These are phyloP conservation scores for Eimeria brunetti DNA, from an alignment of 169 alveolate genomes.

Conservation along the genomic window DNA sequence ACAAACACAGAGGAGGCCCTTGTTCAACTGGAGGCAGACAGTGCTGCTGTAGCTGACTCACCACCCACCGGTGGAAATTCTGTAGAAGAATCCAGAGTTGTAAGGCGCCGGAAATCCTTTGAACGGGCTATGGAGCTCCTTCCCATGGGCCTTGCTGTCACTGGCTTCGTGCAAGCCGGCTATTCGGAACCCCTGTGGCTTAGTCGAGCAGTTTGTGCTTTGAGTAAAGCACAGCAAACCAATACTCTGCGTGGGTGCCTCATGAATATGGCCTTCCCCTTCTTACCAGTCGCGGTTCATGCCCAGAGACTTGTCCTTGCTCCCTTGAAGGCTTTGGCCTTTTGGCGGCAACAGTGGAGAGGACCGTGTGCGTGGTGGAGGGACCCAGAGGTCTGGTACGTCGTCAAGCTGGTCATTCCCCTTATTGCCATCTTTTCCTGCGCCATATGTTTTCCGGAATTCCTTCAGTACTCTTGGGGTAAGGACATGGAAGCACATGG, in stretches of 20 bases:
- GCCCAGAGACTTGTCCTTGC: constrained; percentile 15
- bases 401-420: constrained; percentile 65
- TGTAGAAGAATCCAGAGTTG: not conserved
- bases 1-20: constrained; percentile 39
- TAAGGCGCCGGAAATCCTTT: not conserved
- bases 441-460: constrained; percentile 50
- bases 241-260: constrained; percentile 16
- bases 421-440: constrained; percentile 30
- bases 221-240: constrained; percentile 72
- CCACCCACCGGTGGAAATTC: not conserved
- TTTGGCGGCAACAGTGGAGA: constrained; percentile 70
- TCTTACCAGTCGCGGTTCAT: constrained; percentile 61
- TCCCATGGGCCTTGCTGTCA: constrained; percentile 59
- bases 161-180: constrained; percentile 51
- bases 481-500: not conserved
- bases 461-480: constrained; percentile 77
- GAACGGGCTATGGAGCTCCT: constrained; percentile 45
- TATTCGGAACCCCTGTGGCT: constrained; percentile 74
- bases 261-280: constrained; percentile 52
- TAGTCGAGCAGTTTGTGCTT: constrained; percentile 26
- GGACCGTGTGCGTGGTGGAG: constrained; percentile 79
- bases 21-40: constrained; percentile 9
- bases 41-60: not conserved
- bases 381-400: constrained; percentile 72
- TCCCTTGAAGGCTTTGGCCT: constrained; percentile 9